Evolutionary conservation across 768 basidiomycete genomes (phyloP).

Genomic region (Tephrocybe rancida): DNA sequence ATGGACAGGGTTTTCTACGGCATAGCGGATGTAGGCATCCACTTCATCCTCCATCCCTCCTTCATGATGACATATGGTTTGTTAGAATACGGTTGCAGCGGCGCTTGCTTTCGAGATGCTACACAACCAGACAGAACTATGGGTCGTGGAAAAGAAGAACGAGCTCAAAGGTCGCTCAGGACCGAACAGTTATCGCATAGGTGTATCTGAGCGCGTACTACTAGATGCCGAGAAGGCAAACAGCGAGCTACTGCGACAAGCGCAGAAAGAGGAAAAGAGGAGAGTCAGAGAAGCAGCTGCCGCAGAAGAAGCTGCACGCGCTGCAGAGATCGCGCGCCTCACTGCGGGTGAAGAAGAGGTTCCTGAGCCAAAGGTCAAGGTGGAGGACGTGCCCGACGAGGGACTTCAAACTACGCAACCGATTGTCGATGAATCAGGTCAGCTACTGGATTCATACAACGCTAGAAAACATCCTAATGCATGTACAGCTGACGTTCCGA

Average conservation of each 20-base stretch:
- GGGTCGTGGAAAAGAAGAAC: slow-evolving; percentile 3
- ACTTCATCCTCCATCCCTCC: no score
- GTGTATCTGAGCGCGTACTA: neutral
- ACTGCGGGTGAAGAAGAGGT: no score
- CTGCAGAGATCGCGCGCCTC: slow-evolving; percentile 9
- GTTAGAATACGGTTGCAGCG: slow-evolving; percentile 12
- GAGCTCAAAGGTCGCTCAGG: slow-evolving; percentile 7
- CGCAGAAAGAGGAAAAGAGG: neutral
- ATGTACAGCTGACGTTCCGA: no score
- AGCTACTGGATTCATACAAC: no score
- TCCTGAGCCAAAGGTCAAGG: neutral
- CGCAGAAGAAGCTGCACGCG: slow-evolving; percentile 3
- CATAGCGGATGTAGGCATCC: slow-evolving; percentile 5
- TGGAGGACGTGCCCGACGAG: slow-evolving; percentile 5
- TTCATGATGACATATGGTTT: no score
- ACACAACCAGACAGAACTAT: slow-evolving; percentile 10
- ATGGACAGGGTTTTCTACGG: slow-evolving; percentile 10
- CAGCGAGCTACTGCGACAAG: neutral
- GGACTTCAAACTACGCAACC: no score
- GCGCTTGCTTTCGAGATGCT: slow-evolving; percentile 11
- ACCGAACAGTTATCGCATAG: slow-evolving; percentile 1
- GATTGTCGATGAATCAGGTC: no score
- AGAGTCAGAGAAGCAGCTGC: slow-evolving; percentile 1
- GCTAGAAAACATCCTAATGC: no score
- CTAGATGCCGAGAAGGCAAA: neutral